Conservation (phyloP, 148 eudicot species). For the Polygonum maritimum region DNA sequence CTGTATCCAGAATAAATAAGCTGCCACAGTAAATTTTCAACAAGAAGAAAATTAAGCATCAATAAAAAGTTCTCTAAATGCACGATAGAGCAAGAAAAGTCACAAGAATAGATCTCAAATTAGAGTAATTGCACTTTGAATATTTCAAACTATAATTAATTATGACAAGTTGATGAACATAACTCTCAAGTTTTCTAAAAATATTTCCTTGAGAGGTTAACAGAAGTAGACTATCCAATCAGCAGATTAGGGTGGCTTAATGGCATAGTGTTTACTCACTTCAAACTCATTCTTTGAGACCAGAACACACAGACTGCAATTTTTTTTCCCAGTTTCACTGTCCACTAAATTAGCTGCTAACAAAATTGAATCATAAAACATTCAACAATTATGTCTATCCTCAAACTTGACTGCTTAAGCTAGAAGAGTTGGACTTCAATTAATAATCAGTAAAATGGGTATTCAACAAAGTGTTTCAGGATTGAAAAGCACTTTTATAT, state of each 20-base stretch:
- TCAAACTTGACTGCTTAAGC: background rate
- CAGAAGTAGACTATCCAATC: no score
- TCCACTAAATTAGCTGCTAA: no score
- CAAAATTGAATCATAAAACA: background rate
- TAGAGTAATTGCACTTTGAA: background rate
- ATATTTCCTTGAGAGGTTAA: no score
- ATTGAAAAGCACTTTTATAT: background rate
- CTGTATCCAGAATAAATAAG: conserved; percentile 83
- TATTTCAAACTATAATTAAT: background rate
- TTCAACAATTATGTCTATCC: background rate
- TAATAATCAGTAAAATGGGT: background rate
- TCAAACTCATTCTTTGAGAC: no score
- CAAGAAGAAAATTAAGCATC: background rate
- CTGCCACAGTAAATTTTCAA: conserved; percentile 23
- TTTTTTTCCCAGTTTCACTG: no score
- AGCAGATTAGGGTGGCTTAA: no score
- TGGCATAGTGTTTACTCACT: no score
- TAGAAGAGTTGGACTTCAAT: background rate
- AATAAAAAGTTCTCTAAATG: background rate
- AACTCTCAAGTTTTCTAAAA: background rate
- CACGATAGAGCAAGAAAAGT: background rate
- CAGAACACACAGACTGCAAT: no score
- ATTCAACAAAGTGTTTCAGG: background rate
- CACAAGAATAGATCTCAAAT: background rate
- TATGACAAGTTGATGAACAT: background rate